Percentiles rank a stretch among this genome's conserved stretches.
phyloP scores from a whole-genome alignment of 352 stramenopile genomes.

The Blastocystis sp. region DNA sequence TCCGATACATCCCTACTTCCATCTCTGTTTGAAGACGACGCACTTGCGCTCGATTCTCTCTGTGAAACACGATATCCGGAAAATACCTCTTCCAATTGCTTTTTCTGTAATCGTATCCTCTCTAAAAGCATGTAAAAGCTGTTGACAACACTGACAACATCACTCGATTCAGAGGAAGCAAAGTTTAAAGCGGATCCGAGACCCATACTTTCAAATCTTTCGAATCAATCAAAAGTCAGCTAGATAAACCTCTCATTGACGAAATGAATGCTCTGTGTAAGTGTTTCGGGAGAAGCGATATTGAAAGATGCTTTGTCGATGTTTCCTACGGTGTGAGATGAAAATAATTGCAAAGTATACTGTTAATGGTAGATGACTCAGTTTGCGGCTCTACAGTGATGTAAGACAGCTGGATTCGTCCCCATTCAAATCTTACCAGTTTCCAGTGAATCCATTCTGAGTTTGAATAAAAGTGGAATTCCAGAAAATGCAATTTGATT shows the following conservation, averaged over 20 bases:
- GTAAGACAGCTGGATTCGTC: background rate
- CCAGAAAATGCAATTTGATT: background rate
- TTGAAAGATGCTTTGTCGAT: background rate
- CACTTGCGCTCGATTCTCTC: background rate
- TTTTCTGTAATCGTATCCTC: conserved; percentile 33
- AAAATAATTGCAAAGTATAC: background rate
- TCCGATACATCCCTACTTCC: background rate
- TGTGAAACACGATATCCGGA: background rate
- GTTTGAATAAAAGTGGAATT: background rate
- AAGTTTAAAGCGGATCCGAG: background rate
- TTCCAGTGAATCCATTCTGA: background rate
- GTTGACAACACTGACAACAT: conserved; percentile 8
- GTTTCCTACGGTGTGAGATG: background rate
- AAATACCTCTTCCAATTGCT: conserved; percentile 15
- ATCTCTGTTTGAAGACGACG: background rate
- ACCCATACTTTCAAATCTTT: background rate
- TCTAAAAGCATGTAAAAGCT: conserved; percentile 22
- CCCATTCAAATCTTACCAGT: background rate
- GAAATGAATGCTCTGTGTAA: conserved; percentile 43
- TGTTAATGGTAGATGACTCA: background rate
- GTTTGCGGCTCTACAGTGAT: background rate
- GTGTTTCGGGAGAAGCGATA: conserved; percentile 27
- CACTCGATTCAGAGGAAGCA: background rate
- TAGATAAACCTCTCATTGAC: conserved; percentile 43
- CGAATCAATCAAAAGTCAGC: background rate